A percentile compares a stretch with the other conserved stretches of the same genome.
phyloP scores from a whole-genome alignment of 208 protist genomes.

The Leishmania arabica region DNA sequence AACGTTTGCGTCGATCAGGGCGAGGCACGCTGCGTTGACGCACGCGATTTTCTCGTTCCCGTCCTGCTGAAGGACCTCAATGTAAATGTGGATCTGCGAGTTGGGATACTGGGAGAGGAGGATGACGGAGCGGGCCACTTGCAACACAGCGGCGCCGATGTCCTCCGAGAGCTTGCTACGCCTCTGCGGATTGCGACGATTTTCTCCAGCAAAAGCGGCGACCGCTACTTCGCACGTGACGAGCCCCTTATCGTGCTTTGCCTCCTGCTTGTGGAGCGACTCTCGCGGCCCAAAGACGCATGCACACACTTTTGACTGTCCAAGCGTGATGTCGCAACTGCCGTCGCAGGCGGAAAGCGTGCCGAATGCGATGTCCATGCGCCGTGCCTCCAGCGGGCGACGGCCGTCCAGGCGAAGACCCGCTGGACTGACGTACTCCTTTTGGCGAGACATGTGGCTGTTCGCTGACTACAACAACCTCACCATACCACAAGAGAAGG shows the following conservation, averaged over 20 bases:
- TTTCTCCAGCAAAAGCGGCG: conserved; percentile 77
- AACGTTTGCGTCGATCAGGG: conserved; percentile 81
- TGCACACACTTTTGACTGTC: conserved; percentile 68
- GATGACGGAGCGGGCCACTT: conserved; percentile 76
- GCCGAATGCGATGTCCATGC: conserved; percentile 67
- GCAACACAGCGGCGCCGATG: conserved; percentile 69
- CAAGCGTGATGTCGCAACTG: conserved; percentile 65
- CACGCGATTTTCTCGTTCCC: conserved; percentile 81
- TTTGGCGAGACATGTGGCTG: conserved; percentile 39
- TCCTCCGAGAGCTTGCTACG: conserved; percentile 69
- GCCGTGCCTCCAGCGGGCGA: conserved; percentile 65
- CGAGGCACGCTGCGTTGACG: conserved; percentile 89
- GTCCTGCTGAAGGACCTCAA: conserved; percentile 83
- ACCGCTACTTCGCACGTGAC: conserved; percentile 85
- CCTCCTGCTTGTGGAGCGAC: conserved; percentile 53
- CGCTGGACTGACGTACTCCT: conserved; percentile 85
- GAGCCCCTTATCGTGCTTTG: conserved; percentile 61
- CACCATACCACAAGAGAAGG: not conserved
- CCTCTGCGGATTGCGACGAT: conserved; percentile 62
- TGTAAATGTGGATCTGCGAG: conserved; percentile 87
- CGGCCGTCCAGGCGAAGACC: conserved; percentile 84
- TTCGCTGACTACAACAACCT: not conserved
- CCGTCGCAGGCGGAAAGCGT: conserved; percentile 69
- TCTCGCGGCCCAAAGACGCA: conserved; percentile 76
- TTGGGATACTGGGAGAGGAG: conserved; percentile 83